Percentiles rank a stretch among this genome's conserved stretches.
Conservation (phyloP, 495 filamentous ascomycete species). For the Copromyces sp. region DNA sequence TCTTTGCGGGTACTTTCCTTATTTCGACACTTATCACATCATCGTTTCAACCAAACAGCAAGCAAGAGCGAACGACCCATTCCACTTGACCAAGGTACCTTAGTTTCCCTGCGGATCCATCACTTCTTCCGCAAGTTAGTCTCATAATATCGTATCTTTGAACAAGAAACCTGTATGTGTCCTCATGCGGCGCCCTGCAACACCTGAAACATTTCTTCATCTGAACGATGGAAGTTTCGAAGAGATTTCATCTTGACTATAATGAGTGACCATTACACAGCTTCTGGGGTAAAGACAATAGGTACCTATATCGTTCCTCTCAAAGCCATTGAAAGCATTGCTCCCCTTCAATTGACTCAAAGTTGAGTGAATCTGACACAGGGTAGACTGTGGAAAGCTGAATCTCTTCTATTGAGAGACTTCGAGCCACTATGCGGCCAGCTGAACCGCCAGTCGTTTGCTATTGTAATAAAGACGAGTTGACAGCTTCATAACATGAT, state of each 20-base stretch:
- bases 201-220: background rate
- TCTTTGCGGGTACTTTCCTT: background rate
- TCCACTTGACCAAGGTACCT: background rate
- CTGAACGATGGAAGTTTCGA: background rate
- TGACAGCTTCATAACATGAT: too few relatives aligned
- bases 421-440: background rate
- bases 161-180: background rate
- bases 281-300: background rate
- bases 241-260: background rate
- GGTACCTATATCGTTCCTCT: background rate
- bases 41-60: background rate
- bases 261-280: background rate
- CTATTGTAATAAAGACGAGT: background rate
- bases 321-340: too few relatives aligned
- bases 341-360: background rate
- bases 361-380: background rate
- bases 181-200: background rate
- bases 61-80: background rate
- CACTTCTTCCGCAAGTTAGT: background rate
- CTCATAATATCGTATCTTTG: background rate
- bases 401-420: background rate
- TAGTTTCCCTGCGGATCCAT: background rate
- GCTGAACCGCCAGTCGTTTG: background rate
- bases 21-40: background rate
- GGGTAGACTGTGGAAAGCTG: background rate